These are phyloP conservation scores for Penstemon davidsonii DNA, from an alignment of 257 asterid species.

Conservation along the genomic window DNA sequence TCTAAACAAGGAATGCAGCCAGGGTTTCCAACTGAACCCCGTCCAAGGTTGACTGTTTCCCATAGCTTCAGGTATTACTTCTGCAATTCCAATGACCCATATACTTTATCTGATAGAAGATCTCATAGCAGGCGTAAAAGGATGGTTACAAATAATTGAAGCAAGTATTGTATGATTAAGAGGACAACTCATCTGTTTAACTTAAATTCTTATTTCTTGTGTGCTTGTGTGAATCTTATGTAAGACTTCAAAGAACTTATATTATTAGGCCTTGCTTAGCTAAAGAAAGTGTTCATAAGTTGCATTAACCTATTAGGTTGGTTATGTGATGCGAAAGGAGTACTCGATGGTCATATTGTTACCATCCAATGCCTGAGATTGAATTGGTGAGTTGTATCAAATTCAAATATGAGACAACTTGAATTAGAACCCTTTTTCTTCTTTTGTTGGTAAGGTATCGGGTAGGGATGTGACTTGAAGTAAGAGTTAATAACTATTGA, in stretches of 20 bases:
- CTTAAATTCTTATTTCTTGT: neutral
- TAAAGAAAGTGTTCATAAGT: neutral
- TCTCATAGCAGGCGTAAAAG: slow-evolving; percentile 18
- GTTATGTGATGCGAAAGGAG: neutral
- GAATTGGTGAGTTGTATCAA: slow-evolving; percentile 2
- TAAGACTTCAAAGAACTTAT: neutral
- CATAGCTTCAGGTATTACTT: slow-evolving; percentile 69
- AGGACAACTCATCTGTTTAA: neutral
- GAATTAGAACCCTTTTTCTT: neutral
- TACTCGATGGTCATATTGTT: slow-evolving; percentile 7
- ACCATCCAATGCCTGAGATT: slow-evolving; percentile 1
- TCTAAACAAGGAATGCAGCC: slow-evolving; percentile 69
- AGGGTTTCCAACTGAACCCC: slow-evolving; percentile 60
- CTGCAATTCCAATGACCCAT: slow-evolving; percentile 10
- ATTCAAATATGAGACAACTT: slow-evolving; percentile 3
- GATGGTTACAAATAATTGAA: neutral
- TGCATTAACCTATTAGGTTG: neutral
- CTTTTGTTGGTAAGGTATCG: slow-evolving; percentile 6
- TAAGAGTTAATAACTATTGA: neutral
- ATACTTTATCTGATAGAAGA: slow-evolving; percentile 22
- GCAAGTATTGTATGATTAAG: slow-evolving; percentile 1
- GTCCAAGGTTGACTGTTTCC: slow-evolving; percentile 65
- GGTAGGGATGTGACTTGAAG: neutral
- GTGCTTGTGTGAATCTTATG: slow-evolving; percentile 2
- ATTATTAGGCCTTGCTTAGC: neutral